Percentiles rank a stretch among this genome's conserved stretches.
These are phyloP conservation scores for Lolium multiflorum DNA, from an alignment of 176 grass and related monocot genomes.

Conservation along the genomic window DNA sequence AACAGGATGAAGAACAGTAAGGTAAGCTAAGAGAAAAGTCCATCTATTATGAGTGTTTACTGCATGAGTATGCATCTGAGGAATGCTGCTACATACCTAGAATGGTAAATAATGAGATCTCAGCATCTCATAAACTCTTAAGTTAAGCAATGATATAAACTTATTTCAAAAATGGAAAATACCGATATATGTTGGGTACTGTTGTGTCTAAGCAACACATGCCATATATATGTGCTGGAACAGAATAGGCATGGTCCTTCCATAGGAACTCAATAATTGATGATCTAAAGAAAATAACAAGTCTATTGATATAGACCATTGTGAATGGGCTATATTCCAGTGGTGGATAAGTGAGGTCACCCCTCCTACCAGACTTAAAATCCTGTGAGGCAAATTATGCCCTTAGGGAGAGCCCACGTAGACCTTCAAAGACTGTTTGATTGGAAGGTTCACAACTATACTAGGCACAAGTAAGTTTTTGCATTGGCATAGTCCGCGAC, in stretches of 20 bases:
- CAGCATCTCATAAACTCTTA: conserved; percentile 12
- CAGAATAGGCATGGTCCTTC: conserved; percentile 2
- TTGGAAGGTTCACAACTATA: neutral
- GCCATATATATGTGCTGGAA: neutral
- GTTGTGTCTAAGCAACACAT: too few relatives aligned
- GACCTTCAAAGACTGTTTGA: neutral
- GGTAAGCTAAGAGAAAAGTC: neutral
- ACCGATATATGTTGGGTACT: neutral
- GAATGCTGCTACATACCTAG: neutral
- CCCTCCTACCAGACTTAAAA: neutral
- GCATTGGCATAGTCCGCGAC: neutral
- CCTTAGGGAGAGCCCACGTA: neutral
- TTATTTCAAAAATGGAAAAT: neutral
- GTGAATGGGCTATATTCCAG: neutral
- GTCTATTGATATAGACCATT: neutral
- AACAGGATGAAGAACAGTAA: neutral
- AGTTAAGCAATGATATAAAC: neutral
- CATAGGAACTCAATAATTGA: neutral
- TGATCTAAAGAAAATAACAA: neutral
- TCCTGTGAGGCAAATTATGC: conserved; percentile 28
- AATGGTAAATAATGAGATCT: neutral
- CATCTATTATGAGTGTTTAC: neutral
- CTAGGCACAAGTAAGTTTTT: neutral
- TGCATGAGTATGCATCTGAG: neutral
- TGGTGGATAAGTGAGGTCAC: conserved; percentile 14